phyloP scores from a whole-genome alignment of 148 eudicot genomes.

The Salicornia ramosissima region DNA sequence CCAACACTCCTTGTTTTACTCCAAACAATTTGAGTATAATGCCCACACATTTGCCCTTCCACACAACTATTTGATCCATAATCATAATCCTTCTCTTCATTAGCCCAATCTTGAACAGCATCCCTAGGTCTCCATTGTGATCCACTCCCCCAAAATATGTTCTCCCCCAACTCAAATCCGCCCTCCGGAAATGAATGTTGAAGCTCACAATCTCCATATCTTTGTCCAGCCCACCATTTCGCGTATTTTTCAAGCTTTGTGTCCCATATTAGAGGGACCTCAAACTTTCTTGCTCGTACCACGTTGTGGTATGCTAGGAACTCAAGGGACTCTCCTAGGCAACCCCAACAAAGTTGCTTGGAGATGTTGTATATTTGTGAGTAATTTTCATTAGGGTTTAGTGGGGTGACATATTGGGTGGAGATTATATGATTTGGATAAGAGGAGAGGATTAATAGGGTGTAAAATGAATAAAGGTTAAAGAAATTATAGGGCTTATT shows the following conservation, averaged over 20 bases:
- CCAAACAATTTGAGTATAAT: constrained; percentile 89
- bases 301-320: constrained; percentile 61
- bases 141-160: constrained; percentile 74
- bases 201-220: constrained; percentile 46
- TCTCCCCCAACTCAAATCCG: constrained; percentile 66
- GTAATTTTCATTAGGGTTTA: constrained; percentile 16
- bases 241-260: constrained; percentile 54
- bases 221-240: constrained; percentile 62
- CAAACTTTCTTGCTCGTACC: constrained; percentile 60
- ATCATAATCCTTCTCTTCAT: constrained; percentile 64
- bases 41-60: constrained; percentile 59
- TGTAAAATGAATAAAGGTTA: background rate
- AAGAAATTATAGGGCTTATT: background rate
- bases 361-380: constrained; percentile 47
- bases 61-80: constrained; percentile 54
- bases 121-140: constrained; percentile 50
- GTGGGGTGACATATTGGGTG: constrained; percentile 13
- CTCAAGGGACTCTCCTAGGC: constrained; percentile 49
- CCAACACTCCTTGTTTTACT: constrained; percentile 53
- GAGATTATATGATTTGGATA: constrained; percentile 1
- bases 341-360: constrained; percentile 62
- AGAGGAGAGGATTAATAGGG: background rate
- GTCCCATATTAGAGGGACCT: constrained; percentile 61
- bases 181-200: constrained; percentile 70
- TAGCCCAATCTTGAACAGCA: constrained; percentile 64